Conservation (phyloP, 495 filamentous ascomycete species). For the Trichoderma reesei region DNA sequence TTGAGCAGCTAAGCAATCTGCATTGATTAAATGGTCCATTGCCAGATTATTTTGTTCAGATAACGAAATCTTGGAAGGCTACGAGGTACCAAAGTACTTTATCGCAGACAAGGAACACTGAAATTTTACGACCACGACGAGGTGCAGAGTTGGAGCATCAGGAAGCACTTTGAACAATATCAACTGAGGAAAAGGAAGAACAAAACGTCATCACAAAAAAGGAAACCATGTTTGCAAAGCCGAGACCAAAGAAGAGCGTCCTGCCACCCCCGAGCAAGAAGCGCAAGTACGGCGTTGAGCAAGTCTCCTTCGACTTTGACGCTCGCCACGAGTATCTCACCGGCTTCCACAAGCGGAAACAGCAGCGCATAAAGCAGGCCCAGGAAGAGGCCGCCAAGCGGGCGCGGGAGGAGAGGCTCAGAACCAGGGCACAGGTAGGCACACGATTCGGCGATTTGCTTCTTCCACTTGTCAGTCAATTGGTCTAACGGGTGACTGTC, state of each 20-base stretch:
- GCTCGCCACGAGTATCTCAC: slow-evolving; percentile 79
- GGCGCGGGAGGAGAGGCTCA: slow-evolving; percentile 62
- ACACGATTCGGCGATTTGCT: slow-evolving; percentile 11
- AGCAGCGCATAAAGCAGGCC: slow-evolving; percentile 70
- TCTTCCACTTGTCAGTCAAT: background rate
- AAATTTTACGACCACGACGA: background rate
- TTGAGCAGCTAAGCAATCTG: no score
- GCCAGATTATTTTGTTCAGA: no score
- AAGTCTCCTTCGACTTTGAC: slow-evolving; percentile 72
- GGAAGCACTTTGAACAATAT: background rate
- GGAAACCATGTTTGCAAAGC: slow-evolving; percentile 34
- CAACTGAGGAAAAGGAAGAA: background rate
- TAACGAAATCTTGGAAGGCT: no score
- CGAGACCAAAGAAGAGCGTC: slow-evolving; percentile 37
- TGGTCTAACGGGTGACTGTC: background rate
- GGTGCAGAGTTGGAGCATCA: background rate
- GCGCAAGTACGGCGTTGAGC: slow-evolving; percentile 58
- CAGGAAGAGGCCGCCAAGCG: slow-evolving; percentile 64
- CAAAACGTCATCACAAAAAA: slow-evolving; percentile 1
- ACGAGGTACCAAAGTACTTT: background rate
- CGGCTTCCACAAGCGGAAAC: slow-evolving; percentile 93
- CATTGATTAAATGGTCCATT: no score
- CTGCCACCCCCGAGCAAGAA: slow-evolving; percentile 50
- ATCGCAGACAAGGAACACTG: background rate
- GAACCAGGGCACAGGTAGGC: slow-evolving; percentile 59